Percentiles rank a stretch among this genome's conserved stretches.
Evolutionary conservation across 2,329 filamentous ascomycete genomes (phyloP).

Genomic region (Elsinoe perseae): DNA sequence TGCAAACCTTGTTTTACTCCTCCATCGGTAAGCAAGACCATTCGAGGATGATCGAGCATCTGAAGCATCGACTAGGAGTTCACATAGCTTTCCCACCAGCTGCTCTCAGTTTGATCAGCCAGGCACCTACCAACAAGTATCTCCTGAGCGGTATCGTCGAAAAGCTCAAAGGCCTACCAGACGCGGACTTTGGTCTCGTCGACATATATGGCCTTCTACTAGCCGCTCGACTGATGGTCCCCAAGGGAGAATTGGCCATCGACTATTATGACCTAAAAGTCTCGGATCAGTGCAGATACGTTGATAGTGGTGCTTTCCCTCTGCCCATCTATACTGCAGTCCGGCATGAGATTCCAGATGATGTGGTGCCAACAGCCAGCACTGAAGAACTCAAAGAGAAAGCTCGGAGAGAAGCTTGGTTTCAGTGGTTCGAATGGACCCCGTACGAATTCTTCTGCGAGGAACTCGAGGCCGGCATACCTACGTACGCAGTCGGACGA

Average conservation of each 20-base stretch:
- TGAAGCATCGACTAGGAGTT: conserved; percentile 74
- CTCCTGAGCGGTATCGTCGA: conserved; percentile 83
- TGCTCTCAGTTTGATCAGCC: conserved; percentile 72
- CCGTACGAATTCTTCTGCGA: conserved; percentile 95
- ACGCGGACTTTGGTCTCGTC: conserved; percentile 79
- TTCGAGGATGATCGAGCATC: conserved; percentile 65
- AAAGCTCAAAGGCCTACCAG: conserved; percentile 74
- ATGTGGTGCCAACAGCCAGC: conserved; percentile 29
- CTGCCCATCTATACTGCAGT: conserved; percentile 94
- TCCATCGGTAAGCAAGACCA: conserved; percentile 65
- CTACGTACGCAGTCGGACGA: conserved; percentile 85
- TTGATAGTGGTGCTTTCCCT: conserved; percentile 71
- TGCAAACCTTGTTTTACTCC: conserved; percentile 80
- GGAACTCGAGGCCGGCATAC: conserved; percentile 83
- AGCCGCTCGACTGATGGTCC: conserved; percentile 75
- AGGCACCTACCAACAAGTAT: conserved; percentile 86
- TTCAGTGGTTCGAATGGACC: conserved; percentile 95
- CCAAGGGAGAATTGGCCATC: conserved; percentile 71
- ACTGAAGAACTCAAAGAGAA: conserved; percentile 37
- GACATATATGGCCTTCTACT: conserved; percentile 87
- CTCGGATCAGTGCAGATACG: conserved; percentile 71
- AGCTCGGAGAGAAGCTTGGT: conserved; percentile 66
- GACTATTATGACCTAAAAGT: conserved; percentile 77
- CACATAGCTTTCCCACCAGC: conserved; percentile 90
- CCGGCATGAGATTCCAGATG: conserved; percentile 80